A percentile compares a stretch with the other conserved stretches of the same genome.
Conservation (phyloP, 208 protist genomes). For the Acanthamoeba sp. region DNA sequence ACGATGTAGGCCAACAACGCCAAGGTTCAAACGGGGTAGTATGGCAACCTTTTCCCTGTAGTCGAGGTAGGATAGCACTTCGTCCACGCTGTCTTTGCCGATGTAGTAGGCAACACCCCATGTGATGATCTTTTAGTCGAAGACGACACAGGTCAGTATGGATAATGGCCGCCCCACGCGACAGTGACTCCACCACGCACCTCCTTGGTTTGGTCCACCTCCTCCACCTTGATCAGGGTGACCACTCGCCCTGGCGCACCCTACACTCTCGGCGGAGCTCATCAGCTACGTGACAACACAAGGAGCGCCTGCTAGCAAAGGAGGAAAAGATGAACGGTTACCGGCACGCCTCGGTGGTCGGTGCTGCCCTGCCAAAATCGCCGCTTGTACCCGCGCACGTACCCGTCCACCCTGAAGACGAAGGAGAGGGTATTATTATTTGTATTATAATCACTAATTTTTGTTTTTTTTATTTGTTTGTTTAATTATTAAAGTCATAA, state of each 20-base stretch:
- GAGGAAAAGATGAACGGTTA: background rate
- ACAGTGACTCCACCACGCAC: no score
- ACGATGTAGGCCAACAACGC: no score
- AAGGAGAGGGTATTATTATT: no score
- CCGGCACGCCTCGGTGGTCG: constrained; percentile 72
- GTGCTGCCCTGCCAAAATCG: constrained; percentile 75
- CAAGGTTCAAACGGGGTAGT: no score
- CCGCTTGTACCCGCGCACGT: constrained; percentile 64
- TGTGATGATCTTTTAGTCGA: constrained; percentile 7
- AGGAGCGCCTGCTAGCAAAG: no score
- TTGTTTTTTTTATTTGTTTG: no score
- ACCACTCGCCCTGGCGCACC: constrained; percentile 73
- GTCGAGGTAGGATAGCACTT: constrained; percentile 69
- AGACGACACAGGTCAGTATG: no score
- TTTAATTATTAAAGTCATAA: no score
- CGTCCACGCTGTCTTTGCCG: background rate
- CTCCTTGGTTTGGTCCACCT: background rate
- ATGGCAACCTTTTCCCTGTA: constrained; percentile 41
- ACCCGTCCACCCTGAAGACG: constrained; percentile 42
- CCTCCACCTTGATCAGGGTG: constrained; percentile 19
- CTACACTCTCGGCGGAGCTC: no score
- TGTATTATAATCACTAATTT: no score
- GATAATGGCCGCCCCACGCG: no score
- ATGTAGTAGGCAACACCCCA: constrained; percentile 69
- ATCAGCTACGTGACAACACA: no score